A percentile compares a stretch with the other conserved stretches of the same genome.
These are phyloP conservation scores for Schizopora paradoxa DNA, from an alignment of 1,284 basidiomycete species.

Conservation along the genomic window DNA sequence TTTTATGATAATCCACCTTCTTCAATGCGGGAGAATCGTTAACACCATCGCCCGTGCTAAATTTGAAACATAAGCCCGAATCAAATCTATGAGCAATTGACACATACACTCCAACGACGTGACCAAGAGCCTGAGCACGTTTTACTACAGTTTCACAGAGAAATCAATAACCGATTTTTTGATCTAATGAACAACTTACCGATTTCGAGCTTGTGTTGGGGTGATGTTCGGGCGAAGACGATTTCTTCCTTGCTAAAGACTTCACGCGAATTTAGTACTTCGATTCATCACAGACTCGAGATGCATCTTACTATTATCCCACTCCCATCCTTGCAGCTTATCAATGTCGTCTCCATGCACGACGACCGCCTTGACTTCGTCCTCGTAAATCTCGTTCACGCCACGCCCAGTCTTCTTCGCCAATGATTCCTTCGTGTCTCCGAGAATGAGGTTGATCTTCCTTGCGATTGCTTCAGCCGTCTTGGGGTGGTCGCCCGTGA, in stretches of 20 bases:
- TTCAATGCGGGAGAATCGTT: slow-evolving; percentile 69
- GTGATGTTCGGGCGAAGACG: slow-evolving; percentile 66
- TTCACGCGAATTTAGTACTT: slow-evolving; percentile 22
- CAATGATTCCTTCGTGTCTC: slow-evolving; percentile 58
- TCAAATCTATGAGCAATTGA: slow-evolving; percentile 1
- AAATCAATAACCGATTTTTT: neutral
- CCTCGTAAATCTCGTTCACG: slow-evolving; percentile 58
- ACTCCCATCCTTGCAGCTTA: slow-evolving; percentile 58
- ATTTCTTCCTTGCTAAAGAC: slow-evolving; percentile 65
- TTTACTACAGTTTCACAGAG: slow-evolving; percentile 47
- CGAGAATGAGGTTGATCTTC: slow-evolving; percentile 60
- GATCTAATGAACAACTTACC: slow-evolving; percentile 32
- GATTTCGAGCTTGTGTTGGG: slow-evolving; percentile 68
- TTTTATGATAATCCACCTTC: slow-evolving; percentile 32
- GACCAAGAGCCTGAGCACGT: slow-evolving; percentile 62
- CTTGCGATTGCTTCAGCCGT: slow-evolving; percentile 66
- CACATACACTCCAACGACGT: slow-evolving; percentile 67
- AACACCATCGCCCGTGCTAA: slow-evolving; percentile 57
- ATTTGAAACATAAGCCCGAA: slow-evolving; percentile 2
- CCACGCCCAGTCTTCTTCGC: slow-evolving; percentile 48
- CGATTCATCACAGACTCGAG: neutral
- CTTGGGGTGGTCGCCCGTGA: slow-evolving; percentile 64
- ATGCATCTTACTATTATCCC: slow-evolving; percentile 52
- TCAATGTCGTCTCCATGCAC: slow-evolving; percentile 65
- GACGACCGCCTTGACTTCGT: slow-evolving; percentile 59